Evolutionary conservation across 108 stramenopile genomes (phyloP).

Genomic region (Poteriospumella lacustris): DNA sequence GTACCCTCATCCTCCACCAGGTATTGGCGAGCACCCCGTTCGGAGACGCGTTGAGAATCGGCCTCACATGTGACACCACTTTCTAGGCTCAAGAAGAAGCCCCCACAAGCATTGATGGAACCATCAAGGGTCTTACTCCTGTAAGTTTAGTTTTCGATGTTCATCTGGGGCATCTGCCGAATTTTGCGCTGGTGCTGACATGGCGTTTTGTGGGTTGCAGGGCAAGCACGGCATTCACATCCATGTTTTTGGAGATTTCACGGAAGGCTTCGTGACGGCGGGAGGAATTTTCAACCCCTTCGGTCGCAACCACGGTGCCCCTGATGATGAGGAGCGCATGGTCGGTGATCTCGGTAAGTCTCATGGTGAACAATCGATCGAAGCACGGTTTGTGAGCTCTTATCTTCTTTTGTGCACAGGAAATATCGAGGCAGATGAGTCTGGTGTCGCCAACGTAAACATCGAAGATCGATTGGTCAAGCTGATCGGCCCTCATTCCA

Average conservation of each 20-base stretch:
- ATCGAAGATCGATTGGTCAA: constrained; percentile 72
- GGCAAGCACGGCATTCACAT: constrained; percentile 80
- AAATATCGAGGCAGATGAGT: constrained; percentile 56
- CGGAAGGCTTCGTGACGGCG: constrained; percentile 59
- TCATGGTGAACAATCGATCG: not conserved
- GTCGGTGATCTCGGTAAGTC: constrained; percentile 74
- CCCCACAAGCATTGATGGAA: constrained; percentile 56
- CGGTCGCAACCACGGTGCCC: constrained; percentile 76
- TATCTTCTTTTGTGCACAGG: constrained; percentile 12
- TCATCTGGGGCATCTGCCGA: not conserved
- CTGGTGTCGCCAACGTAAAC: constrained; percentile 60
- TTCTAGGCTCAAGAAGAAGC: constrained; percentile 64
- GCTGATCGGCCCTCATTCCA: constrained; percentile 81
- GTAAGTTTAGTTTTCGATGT: constrained; percentile 28
- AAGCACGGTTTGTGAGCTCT: not conserved
- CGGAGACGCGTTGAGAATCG: not conserved
- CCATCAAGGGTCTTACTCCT: constrained; percentile 67
- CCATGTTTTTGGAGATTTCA: constrained; percentile 72
- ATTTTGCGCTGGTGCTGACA: not conserved
- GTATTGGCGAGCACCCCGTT: not conserved
- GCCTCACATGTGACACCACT: too few species aligned
- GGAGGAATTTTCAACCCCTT: constrained; percentile 88
- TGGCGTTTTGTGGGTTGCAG: constrained; percentile 16
- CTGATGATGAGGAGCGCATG: constrained; percentile 74
- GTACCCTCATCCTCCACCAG: constrained; percentile 15